Conservation (phyloP, 2,329 filamentous ascomycete species). For the Aspergillus ochraceoroseus region DNA sequence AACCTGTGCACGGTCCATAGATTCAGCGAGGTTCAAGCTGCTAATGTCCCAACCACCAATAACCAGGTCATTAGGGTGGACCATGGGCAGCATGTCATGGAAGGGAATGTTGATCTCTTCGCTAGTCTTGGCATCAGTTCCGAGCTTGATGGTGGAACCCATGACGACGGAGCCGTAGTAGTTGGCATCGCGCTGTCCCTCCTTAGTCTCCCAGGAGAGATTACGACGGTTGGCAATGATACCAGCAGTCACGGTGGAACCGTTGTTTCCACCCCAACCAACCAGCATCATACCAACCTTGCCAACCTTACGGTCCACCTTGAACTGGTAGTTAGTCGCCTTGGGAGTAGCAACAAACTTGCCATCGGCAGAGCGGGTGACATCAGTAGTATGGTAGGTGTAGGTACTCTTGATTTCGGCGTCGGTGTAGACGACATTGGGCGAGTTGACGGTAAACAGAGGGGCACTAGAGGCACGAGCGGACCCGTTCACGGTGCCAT, state of each 20-base stretch:
- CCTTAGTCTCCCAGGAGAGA: slow-evolving; percentile 88
- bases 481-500: slow-evolving; percentile 53
- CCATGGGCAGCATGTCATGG: slow-evolving; percentile 90
- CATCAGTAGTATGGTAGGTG: slow-evolving; percentile 88
- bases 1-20: slow-evolving; percentile 94
- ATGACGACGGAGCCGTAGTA: slow-evolving; percentile 98
- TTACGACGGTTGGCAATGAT: slow-evolving; percentile 90
- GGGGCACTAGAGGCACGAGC: slow-evolving; percentile 43
- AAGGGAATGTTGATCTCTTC: slow-evolving; percentile 96
- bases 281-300: slow-evolving; percentile 97
- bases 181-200: slow-evolving; percentile 78
- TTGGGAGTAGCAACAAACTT: slow-evolving; percentile 78
- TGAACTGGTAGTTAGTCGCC: slow-evolving; percentile 93
- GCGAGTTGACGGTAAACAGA: slow-evolving; percentile 82
- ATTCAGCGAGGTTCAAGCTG: slow-evolving; percentile 75
- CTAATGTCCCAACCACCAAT: slow-evolving; percentile 98
- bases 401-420: slow-evolving; percentile 87
- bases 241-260: slow-evolving; percentile 91
- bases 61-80: slow-evolving; percentile 91
- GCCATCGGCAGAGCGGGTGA: slow-evolving; percentile 66
- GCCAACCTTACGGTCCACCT: slow-evolving; percentile 87
- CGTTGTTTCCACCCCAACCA: slow-evolving; percentile 97
- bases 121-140: slow-evolving; percentile 74
- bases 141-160: slow-evolving; percentile 95
- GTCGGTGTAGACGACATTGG: slow-evolving; percentile 88